Evolutionary conservation across 2,329 filamentous ascomycete species (phyloP).

Genomic region (Colletotrichum echinochloae): DNA sequence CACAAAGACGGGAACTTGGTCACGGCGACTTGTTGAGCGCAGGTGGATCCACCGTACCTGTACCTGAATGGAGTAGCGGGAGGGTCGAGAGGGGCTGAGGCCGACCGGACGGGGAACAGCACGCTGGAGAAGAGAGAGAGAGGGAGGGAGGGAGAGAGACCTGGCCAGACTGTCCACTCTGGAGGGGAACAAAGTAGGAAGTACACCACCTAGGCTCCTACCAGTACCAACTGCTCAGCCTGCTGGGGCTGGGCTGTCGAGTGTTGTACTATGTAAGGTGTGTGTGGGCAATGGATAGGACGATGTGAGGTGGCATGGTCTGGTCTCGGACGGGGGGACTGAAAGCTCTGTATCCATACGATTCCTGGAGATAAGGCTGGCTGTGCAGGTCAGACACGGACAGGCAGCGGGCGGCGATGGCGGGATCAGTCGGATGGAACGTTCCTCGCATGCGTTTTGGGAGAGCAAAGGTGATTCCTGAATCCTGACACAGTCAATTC

Average conservation of each 20-base stretch:
- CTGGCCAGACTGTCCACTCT: slow-evolving; percentile 32
- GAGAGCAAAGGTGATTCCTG: slow-evolving; percentile 23
- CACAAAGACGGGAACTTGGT: slow-evolving; percentile 25
- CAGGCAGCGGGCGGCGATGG: slow-evolving; percentile 4
- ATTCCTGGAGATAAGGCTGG: background rate
- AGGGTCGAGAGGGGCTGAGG: slow-evolving; percentile 36
- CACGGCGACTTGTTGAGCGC: slow-evolving; percentile 30
- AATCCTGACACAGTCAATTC: slow-evolving; percentile 33
- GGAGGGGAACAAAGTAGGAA: background rate
- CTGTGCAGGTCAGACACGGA: background rate
- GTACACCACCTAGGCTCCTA: background rate
- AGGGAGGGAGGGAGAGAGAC: background rate
- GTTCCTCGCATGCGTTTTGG: slow-evolving; percentile 33
- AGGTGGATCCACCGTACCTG: slow-evolving; percentile 14
- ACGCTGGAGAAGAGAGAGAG: slow-evolving; percentile 14
- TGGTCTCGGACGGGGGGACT: background rate
- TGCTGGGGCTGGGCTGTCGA: slow-evolving; percentile 12
- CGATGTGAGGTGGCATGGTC: background rate
- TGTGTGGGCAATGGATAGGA: background rate
- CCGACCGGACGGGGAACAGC: slow-evolving; percentile 20
- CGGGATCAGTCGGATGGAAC: slow-evolving; percentile 24
- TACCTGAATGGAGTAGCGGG: background rate
- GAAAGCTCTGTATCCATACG: background rate
- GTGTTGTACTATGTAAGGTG: background rate
- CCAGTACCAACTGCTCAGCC: slow-evolving; percentile 13